Evolutionary conservation across 768 basidiomycete species (phyloP).

Genomic region (Cyclocybe cylindracea): DNA sequence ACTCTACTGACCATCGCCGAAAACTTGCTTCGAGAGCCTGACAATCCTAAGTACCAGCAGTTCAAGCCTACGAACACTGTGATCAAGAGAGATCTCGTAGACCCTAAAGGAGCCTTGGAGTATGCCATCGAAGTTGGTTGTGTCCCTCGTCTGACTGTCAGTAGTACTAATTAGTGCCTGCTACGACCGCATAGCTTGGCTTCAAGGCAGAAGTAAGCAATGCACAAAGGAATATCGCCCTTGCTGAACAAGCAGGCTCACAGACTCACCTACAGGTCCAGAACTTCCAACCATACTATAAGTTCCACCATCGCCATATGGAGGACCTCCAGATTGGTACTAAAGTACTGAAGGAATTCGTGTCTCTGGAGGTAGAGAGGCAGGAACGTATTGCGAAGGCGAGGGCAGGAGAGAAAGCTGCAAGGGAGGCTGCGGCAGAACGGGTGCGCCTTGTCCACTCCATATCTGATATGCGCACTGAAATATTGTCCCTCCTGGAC

Average conservation of each 20-base stretch:
- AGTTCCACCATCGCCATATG: conserved; percentile 53
- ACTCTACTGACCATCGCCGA: conserved; percentile 68
- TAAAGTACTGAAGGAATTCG: conserved; percentile 61
- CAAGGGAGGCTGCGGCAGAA: conserved; percentile 49
- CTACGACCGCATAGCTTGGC: conserved; percentile 52
- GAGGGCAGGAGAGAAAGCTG: conserved; percentile 62
- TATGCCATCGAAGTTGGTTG: conserved; percentile 74
- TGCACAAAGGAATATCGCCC: too few species aligned
- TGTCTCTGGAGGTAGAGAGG: conserved; percentile 52
- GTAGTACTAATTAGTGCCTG: conserved; percentile 10
- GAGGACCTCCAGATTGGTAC: conserved; percentile 64
- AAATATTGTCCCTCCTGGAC: background rate
- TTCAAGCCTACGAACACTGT: conserved; percentile 77
- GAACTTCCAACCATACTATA: conserved; percentile 74
- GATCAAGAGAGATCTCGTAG: conserved; percentile 67
- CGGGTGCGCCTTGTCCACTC: conserved; percentile 39
- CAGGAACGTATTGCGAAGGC: conserved; percentile 48
- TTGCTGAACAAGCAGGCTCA: background rate
- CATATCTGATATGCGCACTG: background rate
- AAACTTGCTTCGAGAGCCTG: conserved; percentile 72
- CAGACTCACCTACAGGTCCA: conserved; percentile 46
- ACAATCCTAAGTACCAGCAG: conserved; percentile 67
- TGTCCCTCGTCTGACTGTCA: conserved; percentile 2
- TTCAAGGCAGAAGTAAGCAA: conserved; percentile 64
- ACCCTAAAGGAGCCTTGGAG: conserved; percentile 76